Conservation (phyloP, 148 eudicot genomes). For the Rhododendron williamsianum region DNA sequence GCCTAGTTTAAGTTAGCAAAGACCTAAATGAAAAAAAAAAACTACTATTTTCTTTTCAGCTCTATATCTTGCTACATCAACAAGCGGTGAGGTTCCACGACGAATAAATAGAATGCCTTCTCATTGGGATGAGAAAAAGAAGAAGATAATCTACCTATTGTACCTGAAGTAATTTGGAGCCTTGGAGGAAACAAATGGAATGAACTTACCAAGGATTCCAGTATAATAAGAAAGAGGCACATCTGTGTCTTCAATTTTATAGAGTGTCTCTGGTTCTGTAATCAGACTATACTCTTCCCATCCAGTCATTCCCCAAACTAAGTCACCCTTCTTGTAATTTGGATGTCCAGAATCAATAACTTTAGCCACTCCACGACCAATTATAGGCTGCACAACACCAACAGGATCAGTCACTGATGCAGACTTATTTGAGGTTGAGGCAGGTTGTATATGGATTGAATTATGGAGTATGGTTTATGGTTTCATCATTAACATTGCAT, state of each 20-base stretch:
- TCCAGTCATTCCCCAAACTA: conserved; percentile 51
- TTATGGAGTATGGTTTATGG: not conserved
- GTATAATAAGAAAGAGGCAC: conserved; percentile 68
- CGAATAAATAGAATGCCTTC: not conserved
- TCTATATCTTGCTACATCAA: not conserved
- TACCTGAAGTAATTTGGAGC: not conserved
- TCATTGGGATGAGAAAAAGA: not conserved
- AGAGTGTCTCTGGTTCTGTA: conserved; percentile 12
- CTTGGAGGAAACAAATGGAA: not conserved
- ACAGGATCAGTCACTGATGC: not conserved
- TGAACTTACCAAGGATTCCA: conserved; percentile 56
- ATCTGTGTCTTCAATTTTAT: conserved; percentile 54
- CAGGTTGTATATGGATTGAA: not conserved
- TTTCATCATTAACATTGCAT: not conserved
- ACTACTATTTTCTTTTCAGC: not conserved
- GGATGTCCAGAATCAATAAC: conserved; percentile 54
- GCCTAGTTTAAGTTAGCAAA: not conserved
- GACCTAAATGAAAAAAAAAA: not conserved
- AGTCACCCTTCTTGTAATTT: conserved; percentile 40
- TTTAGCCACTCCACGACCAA: conserved; percentile 53
- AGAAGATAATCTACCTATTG: not conserved
- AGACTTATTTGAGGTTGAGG: not conserved
- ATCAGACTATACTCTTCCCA: conserved; percentile 62
- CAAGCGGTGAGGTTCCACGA: not conserved
- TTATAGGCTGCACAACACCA: conserved; percentile 35